A percentile compares a stretch with the other conserved stretches of the same genome.
Evolutionary conservation across 2,329 filamentous ascomycete genomes (phyloP).

Genomic region (Diaporthe sp.): DNA sequence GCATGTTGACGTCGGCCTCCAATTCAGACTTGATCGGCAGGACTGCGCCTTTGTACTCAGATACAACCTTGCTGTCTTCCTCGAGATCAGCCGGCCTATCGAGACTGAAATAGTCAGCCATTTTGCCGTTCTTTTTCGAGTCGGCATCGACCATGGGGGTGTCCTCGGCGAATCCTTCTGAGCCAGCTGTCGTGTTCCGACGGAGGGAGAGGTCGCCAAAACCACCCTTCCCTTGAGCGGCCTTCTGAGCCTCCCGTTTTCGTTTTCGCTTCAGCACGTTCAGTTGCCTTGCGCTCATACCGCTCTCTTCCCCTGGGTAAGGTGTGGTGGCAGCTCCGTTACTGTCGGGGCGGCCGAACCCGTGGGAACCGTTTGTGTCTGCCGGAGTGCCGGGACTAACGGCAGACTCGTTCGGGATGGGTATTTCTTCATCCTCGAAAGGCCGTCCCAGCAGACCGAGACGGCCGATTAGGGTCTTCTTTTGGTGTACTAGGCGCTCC

Average conservation of each 20-base stretch:
- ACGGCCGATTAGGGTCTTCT: conserved; percentile 85
- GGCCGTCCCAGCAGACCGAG: conserved; percentile 87
- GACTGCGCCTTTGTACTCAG: conserved; percentile 90
- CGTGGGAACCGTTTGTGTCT: conserved; percentile 49
- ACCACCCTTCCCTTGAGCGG: conserved; percentile 85
- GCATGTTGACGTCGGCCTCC: conserved; percentile 78
- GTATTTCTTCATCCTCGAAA: conserved; percentile 84
- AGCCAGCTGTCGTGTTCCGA: conserved; percentile 68
- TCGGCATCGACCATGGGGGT: conserved; percentile 63
- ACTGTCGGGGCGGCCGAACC: conserved; percentile 41
- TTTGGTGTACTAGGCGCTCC: conserved; percentile 84
- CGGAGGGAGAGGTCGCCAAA: conserved; percentile 87
- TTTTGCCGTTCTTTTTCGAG: conserved; percentile 70
- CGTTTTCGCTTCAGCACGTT: conserved; percentile 95
- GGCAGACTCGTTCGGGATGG: conserved; percentile 69
- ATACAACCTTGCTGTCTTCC: conserved; percentile 91
- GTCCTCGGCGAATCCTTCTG: conserved; percentile 72
- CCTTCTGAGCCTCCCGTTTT: conserved; percentile 88
- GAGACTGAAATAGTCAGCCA: conserved; percentile 89
- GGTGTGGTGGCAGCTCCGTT: conserved; percentile 50
- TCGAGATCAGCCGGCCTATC: conserved; percentile 82
- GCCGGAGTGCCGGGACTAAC: conserved; percentile 57
- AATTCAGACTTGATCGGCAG: conserved; percentile 84
- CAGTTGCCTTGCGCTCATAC: conserved; percentile 90
- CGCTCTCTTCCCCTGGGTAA: conserved; percentile 69